phyloP scores from a whole-genome alignment of 495 filamentous ascomycete species.

The Lepraria neglecta region DNA sequence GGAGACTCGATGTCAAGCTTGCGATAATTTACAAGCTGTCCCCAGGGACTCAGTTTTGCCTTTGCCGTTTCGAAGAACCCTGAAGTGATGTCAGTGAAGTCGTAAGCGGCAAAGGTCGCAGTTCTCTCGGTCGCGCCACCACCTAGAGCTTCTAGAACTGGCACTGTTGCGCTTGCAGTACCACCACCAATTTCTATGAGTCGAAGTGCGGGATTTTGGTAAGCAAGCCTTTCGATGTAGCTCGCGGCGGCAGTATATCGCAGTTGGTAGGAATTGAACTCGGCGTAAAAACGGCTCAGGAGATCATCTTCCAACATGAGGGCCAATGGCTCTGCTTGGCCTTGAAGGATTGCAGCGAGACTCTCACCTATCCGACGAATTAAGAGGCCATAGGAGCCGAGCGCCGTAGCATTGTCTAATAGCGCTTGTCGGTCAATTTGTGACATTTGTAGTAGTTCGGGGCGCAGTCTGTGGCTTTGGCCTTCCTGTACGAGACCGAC shows the following conservation, averaged over 20 bases:
- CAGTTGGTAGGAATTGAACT: neutral
- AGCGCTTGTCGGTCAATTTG: neutral
- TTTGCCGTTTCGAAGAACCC: neutral
- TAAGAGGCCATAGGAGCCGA: neutral
- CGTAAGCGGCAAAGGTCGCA: no score
- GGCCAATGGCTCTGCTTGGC: neutral
- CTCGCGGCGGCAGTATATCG: neutral
- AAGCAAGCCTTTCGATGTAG: slow-evolving; percentile 7
- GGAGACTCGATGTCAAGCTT: neutral
- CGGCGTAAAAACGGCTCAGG: neutral
- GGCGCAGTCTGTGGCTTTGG: no score
- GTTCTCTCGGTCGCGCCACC: no score
- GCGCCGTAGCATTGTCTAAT: neutral
- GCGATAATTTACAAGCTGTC: neutral
- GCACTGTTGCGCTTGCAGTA: neutral
- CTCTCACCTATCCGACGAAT: neutral
- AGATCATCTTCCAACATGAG: neutral
- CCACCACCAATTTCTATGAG: neutral
- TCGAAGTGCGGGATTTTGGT: neutral
- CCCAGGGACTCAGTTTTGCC: neutral
- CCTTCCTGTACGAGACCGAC: no score
- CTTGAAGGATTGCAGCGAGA: slow-evolving; percentile 6
- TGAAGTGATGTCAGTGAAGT: no score
- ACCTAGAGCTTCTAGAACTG: neutral
- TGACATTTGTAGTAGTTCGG: no score